Conservation (phyloP, 768 basidiomycete species). For the Suillus luteus region DNA sequence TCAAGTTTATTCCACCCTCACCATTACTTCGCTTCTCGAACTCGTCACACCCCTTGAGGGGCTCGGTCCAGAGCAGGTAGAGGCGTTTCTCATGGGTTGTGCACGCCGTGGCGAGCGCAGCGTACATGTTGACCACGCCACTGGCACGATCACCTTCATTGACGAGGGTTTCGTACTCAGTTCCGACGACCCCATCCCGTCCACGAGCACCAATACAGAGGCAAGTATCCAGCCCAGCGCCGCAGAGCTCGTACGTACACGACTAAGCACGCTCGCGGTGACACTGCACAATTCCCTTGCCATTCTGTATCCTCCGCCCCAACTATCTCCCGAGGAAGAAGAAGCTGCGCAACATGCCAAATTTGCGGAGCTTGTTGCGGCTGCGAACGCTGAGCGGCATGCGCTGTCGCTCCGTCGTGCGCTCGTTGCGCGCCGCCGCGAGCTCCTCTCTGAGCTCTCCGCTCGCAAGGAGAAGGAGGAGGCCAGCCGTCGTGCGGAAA, state of each 20-base stretch:
- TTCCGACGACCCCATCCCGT: slow-evolving; percentile 36
- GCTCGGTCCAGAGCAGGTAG: slow-evolving; percentile 68
- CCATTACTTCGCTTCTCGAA: slow-evolving; percentile 71
- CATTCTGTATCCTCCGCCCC: slow-evolving; percentile 47
- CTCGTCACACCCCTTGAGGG: slow-evolving; percentile 77
- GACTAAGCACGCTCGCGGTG: slow-evolving; percentile 73
- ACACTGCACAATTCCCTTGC: slow-evolving; percentile 73
- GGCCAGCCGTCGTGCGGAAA: slow-evolving; percentile 73
- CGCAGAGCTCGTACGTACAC: slow-evolving; percentile 71
- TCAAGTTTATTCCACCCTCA: slow-evolving; percentile 89
- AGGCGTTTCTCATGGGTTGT: slow-evolving; percentile 93
- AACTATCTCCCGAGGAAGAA: slow-evolving; percentile 47
- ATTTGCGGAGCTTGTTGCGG: slow-evolving; percentile 59
- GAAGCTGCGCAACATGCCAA: slow-evolving; percentile 51
- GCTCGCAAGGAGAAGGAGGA: slow-evolving; percentile 90
- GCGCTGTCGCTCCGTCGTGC: slow-evolving; percentile 76
- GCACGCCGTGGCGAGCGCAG: slow-evolving; percentile 84
- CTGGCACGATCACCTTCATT: slow-evolving; percentile 80
- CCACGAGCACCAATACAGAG: slow-evolving; percentile 31
- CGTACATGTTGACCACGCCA: slow-evolving; percentile 87
- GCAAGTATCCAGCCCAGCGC: slow-evolving; percentile 70
- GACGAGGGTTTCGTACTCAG: slow-evolving; percentile 67
- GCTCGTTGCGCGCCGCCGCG: slow-evolving; percentile 81
- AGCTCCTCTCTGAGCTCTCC: slow-evolving; percentile 80
- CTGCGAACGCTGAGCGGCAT: slow-evolving; percentile 74